Base-by-base conservation (phyloP, 2,329 filamentous ascomycete species). In the Fusarium verrucosum region DNA sequence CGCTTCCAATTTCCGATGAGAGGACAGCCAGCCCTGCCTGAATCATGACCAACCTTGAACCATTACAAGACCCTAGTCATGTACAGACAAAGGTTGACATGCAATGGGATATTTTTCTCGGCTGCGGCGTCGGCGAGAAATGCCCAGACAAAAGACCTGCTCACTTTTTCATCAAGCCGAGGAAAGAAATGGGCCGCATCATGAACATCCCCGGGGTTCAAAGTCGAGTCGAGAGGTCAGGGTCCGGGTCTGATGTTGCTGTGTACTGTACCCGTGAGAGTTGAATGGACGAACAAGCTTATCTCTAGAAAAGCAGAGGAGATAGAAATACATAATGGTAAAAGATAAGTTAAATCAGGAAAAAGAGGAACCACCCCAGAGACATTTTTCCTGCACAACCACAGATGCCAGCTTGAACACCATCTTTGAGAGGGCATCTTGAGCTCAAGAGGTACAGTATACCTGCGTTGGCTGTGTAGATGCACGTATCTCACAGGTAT, bases 311-410 rank as follows among this genome's bases (percentile, higher is more conserved):
- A 66, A 65, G 40, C 14, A 65, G 53, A 76, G 70, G 70, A 76
- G 69, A 77, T 75, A 68, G 70, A 74, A 78, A 77, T 78, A 78
- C 76, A 74, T 77, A 78, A 78, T 77, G 70, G 62, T 30, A 72
- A 75, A 72, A 67, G 71, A 73, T 74, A 73, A 59, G 55, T 58
- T 58, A 37, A 42, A 69, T 61, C 63, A 50, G 62, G 56, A 66
- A 58, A n/a, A 70, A 60, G 66, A 65, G 53, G 59, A 58, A 61
- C 59, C 56, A 55, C 45, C 49, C 45, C 51, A 56, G 59, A 54
- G 60, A 66, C 61, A 64, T 45, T 61, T 61, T 61, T 40, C n/a
- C 53, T 57, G 58, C 43, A 62, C 43, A 57, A 62, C 44, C 51
- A 58, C 41, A 69, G 23, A 61, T 33, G 41, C 41, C 49, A 56